Conservation (phyloP, 2,329 filamentous ascomycete species). For the Eutypa lata region DNA sequence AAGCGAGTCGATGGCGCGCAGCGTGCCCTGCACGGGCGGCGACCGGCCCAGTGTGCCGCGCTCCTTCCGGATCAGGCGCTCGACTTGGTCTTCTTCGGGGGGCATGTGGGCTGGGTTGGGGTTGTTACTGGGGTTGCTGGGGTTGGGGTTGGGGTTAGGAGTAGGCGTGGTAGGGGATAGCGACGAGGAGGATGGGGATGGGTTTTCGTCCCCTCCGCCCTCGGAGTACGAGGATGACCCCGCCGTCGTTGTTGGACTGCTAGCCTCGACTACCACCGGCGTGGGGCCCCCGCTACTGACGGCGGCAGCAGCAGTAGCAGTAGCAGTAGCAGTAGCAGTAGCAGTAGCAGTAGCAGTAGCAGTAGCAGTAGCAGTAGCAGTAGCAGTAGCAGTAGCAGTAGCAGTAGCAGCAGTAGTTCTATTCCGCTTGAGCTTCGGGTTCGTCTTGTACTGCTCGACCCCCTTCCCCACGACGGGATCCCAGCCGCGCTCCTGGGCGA, state of each 20-base stretch:
- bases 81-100: slow-evolving; percentile 55
- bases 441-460: slow-evolving; percentile 50
- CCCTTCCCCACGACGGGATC: slow-evolving; percentile 70
- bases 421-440: slow-evolving; percentile 38
- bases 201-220: slow-evolving; percentile 25
- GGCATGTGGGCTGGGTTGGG: slow-evolving; percentile 40
- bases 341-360: no score
- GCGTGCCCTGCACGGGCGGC: slow-evolving; percentile 48
- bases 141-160: background rate
- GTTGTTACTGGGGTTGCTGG: slow-evolving; percentile 29
- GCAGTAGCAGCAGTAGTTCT: slow-evolving; percentile 3
- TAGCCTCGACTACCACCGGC: no score
- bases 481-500: slow-evolving; percentile 73
- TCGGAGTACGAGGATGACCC: no score
- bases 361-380: no score
- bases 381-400: no score
- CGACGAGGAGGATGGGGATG: no score
- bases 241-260: slow-evolving; percentile 5
- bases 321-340: no score
- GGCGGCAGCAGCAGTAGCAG: no score
- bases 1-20: slow-evolving; percentile 66
- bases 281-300: no score
- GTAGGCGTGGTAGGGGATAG: background rate
- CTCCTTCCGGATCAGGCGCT: slow-evolving; percentile 50
- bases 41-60: slow-evolving; percentile 32